phyloP scores from a whole-genome alignment of 805 yeast species.

The Lipomyces lipofer region DNA sequence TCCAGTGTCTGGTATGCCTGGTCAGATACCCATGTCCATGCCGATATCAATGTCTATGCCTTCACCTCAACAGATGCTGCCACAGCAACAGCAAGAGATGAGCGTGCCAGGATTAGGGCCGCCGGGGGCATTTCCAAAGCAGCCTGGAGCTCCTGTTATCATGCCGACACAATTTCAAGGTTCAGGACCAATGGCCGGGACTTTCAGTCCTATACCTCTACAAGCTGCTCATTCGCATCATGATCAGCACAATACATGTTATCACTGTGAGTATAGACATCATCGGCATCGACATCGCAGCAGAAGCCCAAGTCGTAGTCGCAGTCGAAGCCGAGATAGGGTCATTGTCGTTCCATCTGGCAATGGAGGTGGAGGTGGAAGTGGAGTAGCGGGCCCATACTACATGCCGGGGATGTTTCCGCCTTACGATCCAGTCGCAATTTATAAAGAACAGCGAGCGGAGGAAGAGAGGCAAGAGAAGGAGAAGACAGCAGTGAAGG shows the following conservation, averaged over 20 bases:
- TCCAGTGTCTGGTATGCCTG: too few species aligned
- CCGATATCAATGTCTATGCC: too few species aligned
- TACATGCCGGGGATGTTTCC: background rate
- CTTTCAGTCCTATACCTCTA: too few species aligned
- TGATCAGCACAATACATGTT: background rate
- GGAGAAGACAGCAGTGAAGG: background rate
- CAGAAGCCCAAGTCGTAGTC: background rate
- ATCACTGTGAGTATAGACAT: background rate
- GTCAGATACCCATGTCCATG: too few species aligned
- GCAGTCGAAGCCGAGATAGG: background rate
- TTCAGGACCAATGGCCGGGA: too few species aligned
- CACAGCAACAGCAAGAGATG: too few species aligned
- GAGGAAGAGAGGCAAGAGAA: background rate
- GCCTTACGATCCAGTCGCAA: background rate
- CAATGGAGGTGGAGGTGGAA: slow-evolving; percentile 1
- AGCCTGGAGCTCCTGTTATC: too few species aligned
- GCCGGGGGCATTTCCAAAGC: too few species aligned
- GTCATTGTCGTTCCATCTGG: slow-evolving; percentile 4
- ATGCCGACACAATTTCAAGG: too few species aligned
- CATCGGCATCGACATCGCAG: background rate
- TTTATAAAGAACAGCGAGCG: background rate
- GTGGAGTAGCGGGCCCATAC: background rate
- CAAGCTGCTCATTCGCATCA: too few species aligned
- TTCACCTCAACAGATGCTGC: too few species aligned
- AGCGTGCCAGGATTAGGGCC: too few species aligned